A percentile compares a stretch with the other conserved stretches of the same genome.
Conservation (phyloP, 2,329 filamentous ascomycete genomes). For the Ceratocystis cacaofunesta region DNA sequence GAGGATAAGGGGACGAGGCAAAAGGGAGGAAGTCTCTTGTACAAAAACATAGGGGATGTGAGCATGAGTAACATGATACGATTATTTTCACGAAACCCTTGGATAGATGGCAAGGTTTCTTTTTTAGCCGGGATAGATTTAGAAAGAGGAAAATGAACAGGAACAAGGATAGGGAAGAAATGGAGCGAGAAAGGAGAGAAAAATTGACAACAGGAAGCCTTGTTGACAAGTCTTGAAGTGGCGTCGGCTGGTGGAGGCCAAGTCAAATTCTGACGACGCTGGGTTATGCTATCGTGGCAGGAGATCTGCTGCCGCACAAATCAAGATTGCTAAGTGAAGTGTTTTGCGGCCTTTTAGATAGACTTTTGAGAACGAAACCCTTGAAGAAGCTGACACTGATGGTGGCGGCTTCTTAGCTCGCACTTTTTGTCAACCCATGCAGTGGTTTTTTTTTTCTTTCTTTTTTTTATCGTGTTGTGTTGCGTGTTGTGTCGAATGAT, state of each 20-base stretch:
- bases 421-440: too few species aligned
- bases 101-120: background rate
- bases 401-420: background rate
- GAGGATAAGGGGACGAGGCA: background rate
- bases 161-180: too few species aligned
- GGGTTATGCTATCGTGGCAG: background rate
- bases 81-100: background rate
- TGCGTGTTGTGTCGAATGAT: background rate
- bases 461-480: background rate
- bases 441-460: background rate
- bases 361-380: background rate
- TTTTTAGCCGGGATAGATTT: background rate
- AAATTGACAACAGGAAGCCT: background rate
- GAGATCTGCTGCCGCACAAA: background rate
- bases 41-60: background rate
- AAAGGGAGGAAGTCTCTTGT: background rate
- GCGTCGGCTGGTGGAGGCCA: background rate
- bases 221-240: background rate
- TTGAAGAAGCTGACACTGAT: background rate
- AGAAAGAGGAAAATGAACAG: background rate
- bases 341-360: background rate
- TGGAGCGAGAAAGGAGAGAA: background rate
- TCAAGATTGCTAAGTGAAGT: background rate
- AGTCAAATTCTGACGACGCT: background rate
- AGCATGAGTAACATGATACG: background rate